Percentiles rank a stretch among this genome's conserved stretches.
These are phyloP conservation scores for Eutypa lata DNA, from an alignment of 2,329 filamentous ascomycete species.

Conservation along the genomic window DNA sequence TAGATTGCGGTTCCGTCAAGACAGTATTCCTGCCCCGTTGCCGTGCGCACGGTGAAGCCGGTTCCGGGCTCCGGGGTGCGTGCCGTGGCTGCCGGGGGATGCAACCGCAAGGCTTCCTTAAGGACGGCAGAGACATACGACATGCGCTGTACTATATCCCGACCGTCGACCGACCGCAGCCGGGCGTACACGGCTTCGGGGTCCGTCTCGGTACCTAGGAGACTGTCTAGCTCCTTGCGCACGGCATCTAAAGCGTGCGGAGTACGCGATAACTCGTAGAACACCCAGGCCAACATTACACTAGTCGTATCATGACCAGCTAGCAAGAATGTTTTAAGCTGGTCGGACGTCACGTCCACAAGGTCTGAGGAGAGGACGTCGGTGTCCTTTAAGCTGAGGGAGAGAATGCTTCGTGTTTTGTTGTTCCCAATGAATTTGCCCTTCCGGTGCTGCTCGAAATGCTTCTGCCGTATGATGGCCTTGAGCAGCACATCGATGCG, in stretches of 20 bases:
- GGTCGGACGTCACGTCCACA: conserved; percentile 30
- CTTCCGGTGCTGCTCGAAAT: conserved; percentile 5
- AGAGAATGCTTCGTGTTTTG: conserved; percentile 28
- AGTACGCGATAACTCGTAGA: conserved; percentile 33
- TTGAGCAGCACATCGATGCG: conserved; percentile 19
- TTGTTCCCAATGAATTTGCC: neutral
- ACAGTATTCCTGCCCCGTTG: conserved; percentile 23
- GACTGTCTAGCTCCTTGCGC: conserved; percentile 31
- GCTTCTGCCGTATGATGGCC: conserved; percentile 23
- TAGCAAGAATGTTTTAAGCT: conserved; percentile 38
- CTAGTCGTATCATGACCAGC: conserved; percentile 40
- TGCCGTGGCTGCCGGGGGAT: conserved; percentile 31
- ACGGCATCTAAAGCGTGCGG: conserved; percentile 28
- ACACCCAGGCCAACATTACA: conserved; percentile 32
- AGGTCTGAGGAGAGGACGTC: conserved; percentile 23
- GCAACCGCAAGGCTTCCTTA: conserved; percentile 34
- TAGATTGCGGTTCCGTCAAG: conserved; percentile 36
- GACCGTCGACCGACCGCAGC: conserved; percentile 25
- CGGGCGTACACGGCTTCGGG: conserved; percentile 20
- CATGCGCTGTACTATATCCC: conserved; percentile 31
- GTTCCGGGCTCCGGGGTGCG: conserved; percentile 23
- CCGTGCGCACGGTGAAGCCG: conserved; percentile 26
- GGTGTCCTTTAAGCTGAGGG: conserved; percentile 28
- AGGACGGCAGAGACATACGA: conserved; percentile 34
- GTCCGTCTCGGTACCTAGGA: conserved; percentile 30